phyloP scores from a whole-genome alignment of 1,139 yeast species.

The Hanseniaspora uvarum region DNA sequence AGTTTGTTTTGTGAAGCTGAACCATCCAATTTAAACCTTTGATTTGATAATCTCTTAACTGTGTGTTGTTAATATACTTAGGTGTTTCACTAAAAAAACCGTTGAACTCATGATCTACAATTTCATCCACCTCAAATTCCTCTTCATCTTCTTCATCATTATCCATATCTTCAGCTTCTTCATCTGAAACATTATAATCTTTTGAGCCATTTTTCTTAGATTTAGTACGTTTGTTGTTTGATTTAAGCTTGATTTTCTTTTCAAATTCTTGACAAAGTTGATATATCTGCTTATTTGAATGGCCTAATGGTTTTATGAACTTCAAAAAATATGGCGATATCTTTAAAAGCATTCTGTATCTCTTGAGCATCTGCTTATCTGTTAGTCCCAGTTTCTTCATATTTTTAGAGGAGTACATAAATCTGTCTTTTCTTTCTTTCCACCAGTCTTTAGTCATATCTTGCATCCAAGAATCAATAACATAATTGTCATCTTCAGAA shows the following conservation, averaged over 20 bases:
- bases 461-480: neutral
- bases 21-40: conserved; percentile 92
- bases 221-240: conserved; percentile 19
- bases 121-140: conserved; percentile 11
- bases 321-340: conserved; percentile 79
- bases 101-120: conserved; percentile 21
- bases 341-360: conserved; percentile 74
- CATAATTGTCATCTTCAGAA: neutral
- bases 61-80: conserved; percentile 49
- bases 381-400: conserved; percentile 41
- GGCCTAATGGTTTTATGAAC: conserved; percentile 73
- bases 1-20: conserved; percentile 64
- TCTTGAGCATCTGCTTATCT: conserved; percentile 58
- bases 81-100: conserved; percentile 68
- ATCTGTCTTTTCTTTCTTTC: conserved; percentile 38
- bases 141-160: conserved; percentile 34
- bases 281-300: conserved; percentile 58
- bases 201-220: conserved; percentile 59
- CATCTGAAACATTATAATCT: conserved; percentile 78
- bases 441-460: conserved; percentile 15
- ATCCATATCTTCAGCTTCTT: conserved; percentile 38
- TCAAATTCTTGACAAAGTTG: conserved; percentile 43
- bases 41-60: conserved; percentile 68
- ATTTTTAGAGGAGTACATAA: conserved; percentile 44
- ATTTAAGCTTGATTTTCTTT: conserved; percentile 28